Evolutionary conservation across 768 basidiomycete species (phyloP), one percentile per base, ranked within the genome.

Genomic region (Hygrophoropsis aurantiaca): DNA sequence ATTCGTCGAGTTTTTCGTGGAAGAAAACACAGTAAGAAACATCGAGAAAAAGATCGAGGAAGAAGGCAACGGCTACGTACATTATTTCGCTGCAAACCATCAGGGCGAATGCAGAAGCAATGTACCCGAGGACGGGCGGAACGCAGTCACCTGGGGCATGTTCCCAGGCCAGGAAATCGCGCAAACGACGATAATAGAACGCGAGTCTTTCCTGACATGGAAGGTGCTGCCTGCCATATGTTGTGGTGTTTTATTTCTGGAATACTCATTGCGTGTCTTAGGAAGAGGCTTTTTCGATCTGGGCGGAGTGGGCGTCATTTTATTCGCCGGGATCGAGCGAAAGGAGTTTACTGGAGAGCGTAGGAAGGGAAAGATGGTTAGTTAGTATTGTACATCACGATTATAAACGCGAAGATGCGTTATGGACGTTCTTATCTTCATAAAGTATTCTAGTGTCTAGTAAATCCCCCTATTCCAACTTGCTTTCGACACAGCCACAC

Each of bases 111-210:
- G 77, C 50, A 72, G 75, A 53, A 92, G 82, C 11, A 98, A 97
- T 61, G 81, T 95, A 19, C 74, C 79, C 1, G 81, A 85, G 38
- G 82, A 80, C 26, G 87, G 82, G 11, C 80, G 90, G 46, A 97
- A 97, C 65, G 94, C 94, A 0, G 97, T 99, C 6, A 99, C 97
- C 1, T 99, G 97, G 97, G 97, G 94, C 46, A 86, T 98, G 5
- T 99, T 99, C 65, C 91, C 94, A 0, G 97, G 92, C 0, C 90
- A 97, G 61, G 97, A 99, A 67, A 87, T 99, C 38, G 81, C 86
- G 2, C 95, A 97, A 59, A 90, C 95, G 5, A 99, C 97, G 0
- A 93, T 98, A 55, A 98, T 99, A 27, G 97, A 97, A 61, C 81
- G 81, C 41, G 87, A 93, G 60, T 95, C 92, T 11, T 99, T 99